These are phyloP conservation scores for Xylaria arbuscula DNA, from an alignment of 2,329 filamentous ascomycete genomes.

Conservation along the genomic window DNA sequence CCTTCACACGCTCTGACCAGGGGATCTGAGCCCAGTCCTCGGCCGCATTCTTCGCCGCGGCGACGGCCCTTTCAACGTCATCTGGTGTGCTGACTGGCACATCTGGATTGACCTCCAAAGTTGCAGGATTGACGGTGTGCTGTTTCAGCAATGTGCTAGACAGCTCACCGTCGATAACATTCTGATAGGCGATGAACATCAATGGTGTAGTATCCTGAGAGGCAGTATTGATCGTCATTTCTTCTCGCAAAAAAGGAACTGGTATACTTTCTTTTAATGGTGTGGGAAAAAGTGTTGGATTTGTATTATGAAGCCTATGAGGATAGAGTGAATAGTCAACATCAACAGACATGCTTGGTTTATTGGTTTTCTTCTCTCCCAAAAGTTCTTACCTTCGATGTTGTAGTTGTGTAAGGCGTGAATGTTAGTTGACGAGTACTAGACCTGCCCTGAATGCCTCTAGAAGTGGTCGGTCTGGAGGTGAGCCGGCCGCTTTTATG, in stretches of 20 bases:
- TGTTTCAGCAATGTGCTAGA: conserved; percentile 57
- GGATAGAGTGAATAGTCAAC: conserved; percentile 1
- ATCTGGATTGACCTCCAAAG: conserved; percentile 59
- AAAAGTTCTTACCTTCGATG: background rate
- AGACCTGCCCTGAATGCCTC: background rate
- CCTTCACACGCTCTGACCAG: conserved; percentile 48
- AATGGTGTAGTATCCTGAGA: background rate
- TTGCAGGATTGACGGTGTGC: conserved; percentile 63
- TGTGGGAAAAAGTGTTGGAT: background rate
- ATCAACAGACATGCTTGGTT: conserved; percentile 22
- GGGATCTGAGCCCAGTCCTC: conserved; percentile 57
- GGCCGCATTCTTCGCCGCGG: conserved; percentile 59
- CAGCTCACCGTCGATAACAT: conserved; percentile 62
- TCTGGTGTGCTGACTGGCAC: conserved; percentile 61
- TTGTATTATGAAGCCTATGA: background rate
- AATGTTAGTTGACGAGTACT: no score
- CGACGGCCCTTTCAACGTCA: conserved; percentile 63
- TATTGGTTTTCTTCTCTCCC: background rate
- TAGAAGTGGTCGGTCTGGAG: background rate
- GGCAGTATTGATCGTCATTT: background rate
- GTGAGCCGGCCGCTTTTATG: background rate
- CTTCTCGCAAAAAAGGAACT: background rate
- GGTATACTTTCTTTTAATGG: background rate
- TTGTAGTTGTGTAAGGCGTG: background rate
- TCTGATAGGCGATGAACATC: conserved; percentile 57